Evolutionary conservation across 768 basidiomycete genomes (phyloP).

Genomic region (Rhodotorula kratochvilovae): DNA sequence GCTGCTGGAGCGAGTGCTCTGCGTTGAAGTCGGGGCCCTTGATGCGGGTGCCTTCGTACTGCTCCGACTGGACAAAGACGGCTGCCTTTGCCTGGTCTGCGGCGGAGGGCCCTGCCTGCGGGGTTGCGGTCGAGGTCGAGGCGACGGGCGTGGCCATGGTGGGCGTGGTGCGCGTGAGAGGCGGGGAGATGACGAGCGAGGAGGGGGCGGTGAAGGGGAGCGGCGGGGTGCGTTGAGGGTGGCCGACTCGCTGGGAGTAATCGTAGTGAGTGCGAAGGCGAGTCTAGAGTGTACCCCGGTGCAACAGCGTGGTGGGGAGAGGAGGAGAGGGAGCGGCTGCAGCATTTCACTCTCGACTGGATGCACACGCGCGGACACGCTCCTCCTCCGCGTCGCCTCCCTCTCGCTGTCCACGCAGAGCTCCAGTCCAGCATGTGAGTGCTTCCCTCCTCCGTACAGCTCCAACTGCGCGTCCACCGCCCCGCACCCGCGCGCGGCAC

Average conservation of each 20-base stretch:
- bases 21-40: constrained; percentile 81
- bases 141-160: neutral
- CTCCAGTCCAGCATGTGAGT: neutral
- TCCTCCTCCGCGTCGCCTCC: neutral
- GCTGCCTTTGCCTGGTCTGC: constrained; percentile 59
- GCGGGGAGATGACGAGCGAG: neutral
- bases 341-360: neutral
- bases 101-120: neutral
- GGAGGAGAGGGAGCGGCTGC: neutral
- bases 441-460: neutral
- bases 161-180: neutral
- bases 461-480: no score
- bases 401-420: neutral
- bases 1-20: constrained; percentile 60
- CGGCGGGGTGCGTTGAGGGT: neutral
- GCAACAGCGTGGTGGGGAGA: neutral
- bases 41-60: constrained; percentile 64
- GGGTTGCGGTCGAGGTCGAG: neutral
- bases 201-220: neutral
- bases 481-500: no score
- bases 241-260: no score
- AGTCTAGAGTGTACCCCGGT: no score
- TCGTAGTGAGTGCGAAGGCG: no score
- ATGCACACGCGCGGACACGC: neutral
- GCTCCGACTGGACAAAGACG: constrained; percentile 69